Evolutionary conservation across 2,329 filamentous ascomycete genomes (phyloP).

Genomic region (Phaeoacremonium minimum): DNA sequence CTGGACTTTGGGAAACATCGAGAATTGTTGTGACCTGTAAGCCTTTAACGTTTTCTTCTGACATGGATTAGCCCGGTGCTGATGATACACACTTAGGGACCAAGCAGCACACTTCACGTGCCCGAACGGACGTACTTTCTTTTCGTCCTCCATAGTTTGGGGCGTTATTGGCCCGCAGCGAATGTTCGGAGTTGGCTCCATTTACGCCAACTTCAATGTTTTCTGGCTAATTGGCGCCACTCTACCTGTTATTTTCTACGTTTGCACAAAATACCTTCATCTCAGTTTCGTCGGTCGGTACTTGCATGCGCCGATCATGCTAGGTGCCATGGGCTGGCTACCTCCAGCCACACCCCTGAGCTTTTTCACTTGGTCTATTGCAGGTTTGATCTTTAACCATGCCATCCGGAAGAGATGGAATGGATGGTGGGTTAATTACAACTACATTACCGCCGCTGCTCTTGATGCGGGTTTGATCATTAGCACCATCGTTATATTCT

Average conservation of each 20-base stretch:
- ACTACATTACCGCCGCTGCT: constrained; percentile 33
- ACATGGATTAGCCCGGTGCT: constrained; percentile 23
- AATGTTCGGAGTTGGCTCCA: constrained; percentile 48
- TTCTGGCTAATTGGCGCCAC: constrained; percentile 49
- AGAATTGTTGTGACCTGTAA: constrained; percentile 39
- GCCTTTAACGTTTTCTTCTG: constrained; percentile 4
- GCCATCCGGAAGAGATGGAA: constrained; percentile 45
- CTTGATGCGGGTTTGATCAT: constrained; percentile 33
- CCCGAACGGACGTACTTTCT: constrained; percentile 36
- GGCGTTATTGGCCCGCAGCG: constrained; percentile 52
- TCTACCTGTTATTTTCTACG: constrained; percentile 43
- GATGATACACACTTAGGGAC: constrained; percentile 30
- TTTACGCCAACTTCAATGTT: constrained; percentile 45
- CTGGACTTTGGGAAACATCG: constrained; percentile 40
- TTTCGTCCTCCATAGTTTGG: constrained; percentile 52
- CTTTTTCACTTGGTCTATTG: constrained; percentile 54
- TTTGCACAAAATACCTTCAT: constrained; percentile 22
- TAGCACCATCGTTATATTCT: constrained; percentile 30
- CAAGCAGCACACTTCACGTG: constrained; percentile 38
- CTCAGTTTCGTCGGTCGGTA: constrained; percentile 32
- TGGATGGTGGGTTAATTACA: constrained; percentile 57
- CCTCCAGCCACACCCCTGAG: constrained; percentile 57
- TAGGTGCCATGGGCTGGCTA: constrained; percentile 47
- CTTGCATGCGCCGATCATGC: constrained; percentile 53
- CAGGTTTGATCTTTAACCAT: constrained; percentile 56